phyloP scores from a whole-genome alignment of 1,284 basidiomycete genomes.

The Cryptococcus sp. region DNA sequence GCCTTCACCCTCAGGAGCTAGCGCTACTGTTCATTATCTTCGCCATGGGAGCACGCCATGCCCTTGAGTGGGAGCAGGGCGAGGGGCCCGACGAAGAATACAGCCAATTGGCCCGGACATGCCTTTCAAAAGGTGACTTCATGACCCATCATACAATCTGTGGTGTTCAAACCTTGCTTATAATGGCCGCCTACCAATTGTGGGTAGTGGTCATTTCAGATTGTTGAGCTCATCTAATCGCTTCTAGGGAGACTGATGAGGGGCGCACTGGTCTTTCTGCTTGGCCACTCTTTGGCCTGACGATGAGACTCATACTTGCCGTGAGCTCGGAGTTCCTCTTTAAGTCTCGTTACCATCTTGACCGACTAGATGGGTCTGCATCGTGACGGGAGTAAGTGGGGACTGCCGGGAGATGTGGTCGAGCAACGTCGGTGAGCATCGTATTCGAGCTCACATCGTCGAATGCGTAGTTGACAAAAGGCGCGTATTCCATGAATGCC shows the following conservation, averaged over 20 bases:
- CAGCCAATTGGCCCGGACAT: constrained; percentile 20
- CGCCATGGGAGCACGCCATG: constrained; percentile 35
- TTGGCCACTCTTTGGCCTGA: neutral
- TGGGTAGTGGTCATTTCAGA: neutral
- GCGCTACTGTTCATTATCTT: constrained; percentile 32
- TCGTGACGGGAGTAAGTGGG: constrained; percentile 1
- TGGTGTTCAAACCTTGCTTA: constrained; percentile 27
- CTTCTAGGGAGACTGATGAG: neutral
- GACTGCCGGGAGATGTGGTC: neutral
- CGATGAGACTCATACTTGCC: neutral
- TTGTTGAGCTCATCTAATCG: neutral
- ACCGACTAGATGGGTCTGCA: constrained; percentile 1
- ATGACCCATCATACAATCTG: constrained; percentile 33
- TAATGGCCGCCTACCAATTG: neutral
- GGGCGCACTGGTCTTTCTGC: neutral
- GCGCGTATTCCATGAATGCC: constrained; percentile 1
- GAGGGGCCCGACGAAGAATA: constrained; percentile 29
- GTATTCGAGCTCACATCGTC: neutral
- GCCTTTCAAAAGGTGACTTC: constrained; percentile 33
- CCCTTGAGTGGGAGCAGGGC: constrained; percentile 30
- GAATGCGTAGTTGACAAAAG: neutral
- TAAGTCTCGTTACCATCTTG: neutral
- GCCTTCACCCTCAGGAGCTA: constrained; percentile 23
- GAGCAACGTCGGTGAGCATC: neutral
- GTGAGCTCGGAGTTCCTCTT: neutral